These are phyloP conservation scores for Magnaporthiopsis incrustans DNA, from an alignment of 2,329 filamentous ascomycete genomes.

Conservation along the genomic window DNA sequence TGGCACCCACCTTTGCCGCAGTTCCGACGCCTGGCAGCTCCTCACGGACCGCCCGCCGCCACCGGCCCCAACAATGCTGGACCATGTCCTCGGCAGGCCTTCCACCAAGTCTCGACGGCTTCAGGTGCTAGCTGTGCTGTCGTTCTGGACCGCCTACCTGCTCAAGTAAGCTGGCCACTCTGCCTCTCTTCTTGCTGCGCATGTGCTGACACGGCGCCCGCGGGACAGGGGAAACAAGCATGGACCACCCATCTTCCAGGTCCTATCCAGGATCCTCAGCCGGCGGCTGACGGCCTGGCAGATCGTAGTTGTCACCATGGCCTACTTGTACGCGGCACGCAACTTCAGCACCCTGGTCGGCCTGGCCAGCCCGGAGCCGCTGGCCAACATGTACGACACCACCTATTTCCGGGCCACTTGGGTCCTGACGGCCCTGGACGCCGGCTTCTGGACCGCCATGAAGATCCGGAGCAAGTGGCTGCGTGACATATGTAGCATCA, in stretches of 20 bases:
- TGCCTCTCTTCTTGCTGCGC: neutral
- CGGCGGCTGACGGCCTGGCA: slow-evolving; percentile 79
- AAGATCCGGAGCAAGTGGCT: slow-evolving; percentile 71
- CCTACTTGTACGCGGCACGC: slow-evolving; percentile 83
- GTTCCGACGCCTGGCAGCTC: neutral
- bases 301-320: slow-evolving; percentile 74
- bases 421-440: slow-evolving; percentile 89
- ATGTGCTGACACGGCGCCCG: slow-evolving; percentile 9
- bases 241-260: slow-evolving; percentile 70
- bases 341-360: slow-evolving; percentile 92
- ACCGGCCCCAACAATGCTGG: slow-evolving; percentile 45
- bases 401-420: slow-evolving; percentile 95
- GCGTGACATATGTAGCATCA: slow-evolving; percentile 71
- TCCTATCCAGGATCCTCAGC: slow-evolving; percentile 63
- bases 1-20: neutral
- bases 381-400: slow-evolving; percentile 87
- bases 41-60: neutral
- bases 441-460: slow-evolving; percentile 99
- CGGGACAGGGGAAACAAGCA: slow-evolving; percentile 68
- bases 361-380: slow-evolving; percentile 83
- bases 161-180: slow-evolving; percentile 49
- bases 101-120: slow-evolving; percentile 87
- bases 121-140: slow-evolving; percentile 83
- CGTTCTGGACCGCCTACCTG: slow-evolving; percentile 85
- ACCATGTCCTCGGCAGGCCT: slow-evolving; percentile 86